Evolutionary conservation across 441 rosid genomes (phyloP), one percentile per base, ranked within the genome.

Genomic region (Macaranga tanarius): DNA sequence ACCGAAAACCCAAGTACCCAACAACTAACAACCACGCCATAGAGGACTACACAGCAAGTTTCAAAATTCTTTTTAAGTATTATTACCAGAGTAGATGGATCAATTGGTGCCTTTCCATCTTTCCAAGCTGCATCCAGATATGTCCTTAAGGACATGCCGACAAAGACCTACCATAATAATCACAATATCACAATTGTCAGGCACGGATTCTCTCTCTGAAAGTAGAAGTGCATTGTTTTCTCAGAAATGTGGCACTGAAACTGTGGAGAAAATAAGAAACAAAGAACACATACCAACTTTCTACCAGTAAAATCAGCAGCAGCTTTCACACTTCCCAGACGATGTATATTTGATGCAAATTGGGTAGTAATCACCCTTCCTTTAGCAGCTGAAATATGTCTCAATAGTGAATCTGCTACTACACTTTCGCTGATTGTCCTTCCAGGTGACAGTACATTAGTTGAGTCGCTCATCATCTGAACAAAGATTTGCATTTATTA

Each of bases 391-490:
- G 91, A 91, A 59, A 92, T 86, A 76, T 71, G 94, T 79, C 92
- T 89, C 77, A 81, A 72, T 56, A 92, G 75, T 67, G 99, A 82
- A 84, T 89, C 96, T 65, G 90, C 93, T 16, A 95, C 99, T 65
- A 84, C 86, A 34, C 84, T 85, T 82, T 95, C 97, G 67, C 99
- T 95, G 62, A 72, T 80, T 76, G 97, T 92, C 87, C 99, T 89
- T 79, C 99, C 99, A 66, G 97, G 96, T 55, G 99, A 89, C 70
- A 95, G 75, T 62, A 95, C 82, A 88, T 95, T 95, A 71, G 99
- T 95, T 40, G 99, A 95, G 84, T 95, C 99, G 55, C 97, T 95
- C 99, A 92, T 92, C 99, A 95, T 95, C 99, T 95, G 86, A 76
- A 74, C 63, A 79, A 42, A 10, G 5, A 44, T 25, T 63, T 34